Percentiles rank a stretch among this genome's conserved stretches.
phyloP scores from a whole-genome alignment of 441 rosid genomes.

The Biscutella laevigata region DNA sequence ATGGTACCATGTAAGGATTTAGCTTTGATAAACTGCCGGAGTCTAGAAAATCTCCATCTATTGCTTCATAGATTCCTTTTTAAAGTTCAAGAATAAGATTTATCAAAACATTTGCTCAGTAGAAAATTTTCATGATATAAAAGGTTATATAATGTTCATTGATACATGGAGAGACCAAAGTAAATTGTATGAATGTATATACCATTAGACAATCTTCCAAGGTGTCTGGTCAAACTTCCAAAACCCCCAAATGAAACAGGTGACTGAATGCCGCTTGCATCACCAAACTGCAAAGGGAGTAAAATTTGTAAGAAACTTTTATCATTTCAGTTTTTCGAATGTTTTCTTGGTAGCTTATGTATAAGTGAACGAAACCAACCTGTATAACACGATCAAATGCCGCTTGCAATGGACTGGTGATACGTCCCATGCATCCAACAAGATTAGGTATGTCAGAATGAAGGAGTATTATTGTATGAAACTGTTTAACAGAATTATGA shows the following conservation, averaged over 20 bases:
- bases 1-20: conserved; percentile 96
- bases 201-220: conserved; percentile 81
- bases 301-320: conserved; percentile 12
- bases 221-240: conserved; percentile 95
- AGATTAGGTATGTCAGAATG: conserved; percentile 34
- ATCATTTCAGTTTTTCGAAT: conserved; percentile 16
- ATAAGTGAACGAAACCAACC: conserved; percentile 36
- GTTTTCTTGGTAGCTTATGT: not conserved
- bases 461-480: conserved; percentile 18
- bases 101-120: not conserved
- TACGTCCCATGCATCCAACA: conserved; percentile 39
- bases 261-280: conserved; percentile 96
- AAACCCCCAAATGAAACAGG: conserved; percentile 99
- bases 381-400: conserved; percentile 85
- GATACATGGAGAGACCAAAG: not conserved
- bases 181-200: not conserved
- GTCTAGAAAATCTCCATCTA: conserved; percentile 61
- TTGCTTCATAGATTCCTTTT: conserved; percentile 78
- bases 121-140: not conserved
- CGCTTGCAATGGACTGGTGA: conserved; percentile 82
- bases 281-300: conserved; percentile 96
- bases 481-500: conserved; percentile 16
- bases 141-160: not conserved
- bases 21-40: conserved; percentile 70
- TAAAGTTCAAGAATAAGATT: not conserved